Base-by-base conservation (phyloP, 2,329 filamentous ascomycete species). In the Chaetomium sp. region DNA sequence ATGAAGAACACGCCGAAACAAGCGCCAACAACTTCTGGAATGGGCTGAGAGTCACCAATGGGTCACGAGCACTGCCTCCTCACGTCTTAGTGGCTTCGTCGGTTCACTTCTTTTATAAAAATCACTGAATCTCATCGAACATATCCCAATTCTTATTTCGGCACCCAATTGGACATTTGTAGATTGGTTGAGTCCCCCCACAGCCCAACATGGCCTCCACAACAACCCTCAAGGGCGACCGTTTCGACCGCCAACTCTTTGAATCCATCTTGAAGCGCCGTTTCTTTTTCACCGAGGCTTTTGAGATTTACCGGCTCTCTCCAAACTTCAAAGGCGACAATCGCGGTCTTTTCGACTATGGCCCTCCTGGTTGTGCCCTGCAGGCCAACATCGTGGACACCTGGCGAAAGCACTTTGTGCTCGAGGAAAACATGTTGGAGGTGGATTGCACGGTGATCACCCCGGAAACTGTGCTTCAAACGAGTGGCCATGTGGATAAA, bases 381-480 rank as follows among this genome's bases (percentile, higher is more conserved):
- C 79, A 86, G 65, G 79, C 81, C 66, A 86, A 87, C 68, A 81
- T 88, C 61, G 76, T 87, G 65, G 82, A 86, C 67, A 68, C 80
- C 61, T 55, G 54, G 54, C 42, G 49, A 32, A 44, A 86, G 68
- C 84, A 87, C 70, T 87, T 87, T 67, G 83, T 87, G 52, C 74
- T 86, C 36, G 79, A 83, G 68, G 84, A 87, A 71, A 82, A 86
- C 67, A 87, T 87, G 84, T 75, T 86, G 54, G 82, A 86, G 70
- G 77, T 87, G 57, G 52, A 59, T 35, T 49, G 37, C 34, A 49
- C 42, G 3, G 49, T 52, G 3, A 43, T 54, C 8, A 54, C 53
- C 6, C 53, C 53, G 3, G 53, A 51, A 11, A 47, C 2, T 7
- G 53, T 55, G 11, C 42, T 55, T 1, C 27, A 51, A 8, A 55